These are phyloP conservation scores for Batrachochytrium dendrobatidis DNA, from an alignment of 371 early-diverging fungal species.

Conservation along the genomic window DNA sequence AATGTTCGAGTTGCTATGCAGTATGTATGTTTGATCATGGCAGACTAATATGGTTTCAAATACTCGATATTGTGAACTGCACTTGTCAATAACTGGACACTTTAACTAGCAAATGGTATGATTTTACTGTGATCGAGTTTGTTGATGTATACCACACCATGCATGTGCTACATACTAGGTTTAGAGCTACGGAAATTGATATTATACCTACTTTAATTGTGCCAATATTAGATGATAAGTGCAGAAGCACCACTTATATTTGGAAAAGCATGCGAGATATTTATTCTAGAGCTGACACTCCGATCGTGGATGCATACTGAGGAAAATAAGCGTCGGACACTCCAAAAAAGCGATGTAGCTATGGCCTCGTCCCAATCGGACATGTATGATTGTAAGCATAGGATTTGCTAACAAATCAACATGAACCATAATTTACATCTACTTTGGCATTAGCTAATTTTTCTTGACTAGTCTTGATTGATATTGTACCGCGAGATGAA, in stretches of 20 bases:
- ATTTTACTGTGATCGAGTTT: not conserved
- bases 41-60: no score
- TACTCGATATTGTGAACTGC: no score
- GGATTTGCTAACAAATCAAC: not conserved
- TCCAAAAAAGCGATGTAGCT: conserved; percentile 93
- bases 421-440: not conserved
- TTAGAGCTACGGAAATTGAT: no score
- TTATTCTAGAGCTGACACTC: conserved; percentile 75
- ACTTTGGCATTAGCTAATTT: not conserved
- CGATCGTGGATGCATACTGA: conserved; percentile 98
- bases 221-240: conserved; percentile 65
- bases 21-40: no score
- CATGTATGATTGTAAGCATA: conserved; percentile 80
- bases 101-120: not conserved
- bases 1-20: no score
- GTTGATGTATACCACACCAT: not conserved
- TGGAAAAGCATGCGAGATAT: conserved; percentile 95
- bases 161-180: no score
- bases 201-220: not conserved
- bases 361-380: conserved; percentile 91
- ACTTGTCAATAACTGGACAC: not conserved
- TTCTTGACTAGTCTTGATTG: conserved; percentile 70
- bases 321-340: conserved; percentile 96
- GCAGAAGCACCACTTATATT: conserved; percentile 93
- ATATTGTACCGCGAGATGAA: conserved; percentile 91